Conservation (phyloP, 306 rosid genomes). For the Medicago arabica region DNA sequence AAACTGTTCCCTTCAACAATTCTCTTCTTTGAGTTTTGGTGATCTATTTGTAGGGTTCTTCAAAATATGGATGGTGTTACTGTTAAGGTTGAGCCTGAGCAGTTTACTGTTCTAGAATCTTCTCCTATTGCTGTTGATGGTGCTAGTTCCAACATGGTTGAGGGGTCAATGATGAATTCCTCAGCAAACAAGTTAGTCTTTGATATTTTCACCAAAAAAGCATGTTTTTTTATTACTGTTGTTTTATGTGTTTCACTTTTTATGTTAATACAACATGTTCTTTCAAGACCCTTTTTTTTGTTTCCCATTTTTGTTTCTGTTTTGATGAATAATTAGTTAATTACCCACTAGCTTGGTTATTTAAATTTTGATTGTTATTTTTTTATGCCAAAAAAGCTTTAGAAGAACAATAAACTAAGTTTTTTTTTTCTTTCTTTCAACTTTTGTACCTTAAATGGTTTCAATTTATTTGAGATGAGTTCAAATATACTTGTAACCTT, state of each 20-base stretch:
- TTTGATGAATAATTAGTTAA: too few relatives aligned
- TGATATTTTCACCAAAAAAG: slow-evolving; percentile 32
- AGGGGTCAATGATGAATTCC: slow-evolving; percentile 2
- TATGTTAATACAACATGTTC: not conserved
- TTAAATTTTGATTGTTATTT: slow-evolving; percentile 3
- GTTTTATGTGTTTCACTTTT: slow-evolving; percentile 20
- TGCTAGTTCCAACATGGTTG: slow-evolving; percentile 21
- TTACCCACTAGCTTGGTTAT: too few relatives aligned
- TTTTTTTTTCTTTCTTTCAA: not conserved
- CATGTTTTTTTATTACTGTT: not conserved
- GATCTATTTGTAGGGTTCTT: not conserved
- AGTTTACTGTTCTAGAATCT: slow-evolving; percentile 36
- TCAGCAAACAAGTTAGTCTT: slow-evolving; percentile 40
- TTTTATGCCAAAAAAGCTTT: not conserved
- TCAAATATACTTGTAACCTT: slow-evolving; percentile 1
- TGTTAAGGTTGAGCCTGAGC: slow-evolving; percentile 42
- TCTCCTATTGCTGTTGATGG: slow-evolving; percentile 26
- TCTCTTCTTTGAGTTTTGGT: not conserved
- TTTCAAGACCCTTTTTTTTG: not conserved
- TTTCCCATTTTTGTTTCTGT: slow-evolving; percentile 11
- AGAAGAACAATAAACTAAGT: slow-evolving; percentile 16
- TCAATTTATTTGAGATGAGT: slow-evolving; percentile 3
- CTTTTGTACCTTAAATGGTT: not conserved
- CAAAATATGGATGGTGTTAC: slow-evolving; percentile 41
- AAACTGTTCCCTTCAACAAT: not conserved